Evolutionary conservation across 2,329 filamentous ascomycete species (phyloP).

Genomic region (Aspergillus caelatus): DNA sequence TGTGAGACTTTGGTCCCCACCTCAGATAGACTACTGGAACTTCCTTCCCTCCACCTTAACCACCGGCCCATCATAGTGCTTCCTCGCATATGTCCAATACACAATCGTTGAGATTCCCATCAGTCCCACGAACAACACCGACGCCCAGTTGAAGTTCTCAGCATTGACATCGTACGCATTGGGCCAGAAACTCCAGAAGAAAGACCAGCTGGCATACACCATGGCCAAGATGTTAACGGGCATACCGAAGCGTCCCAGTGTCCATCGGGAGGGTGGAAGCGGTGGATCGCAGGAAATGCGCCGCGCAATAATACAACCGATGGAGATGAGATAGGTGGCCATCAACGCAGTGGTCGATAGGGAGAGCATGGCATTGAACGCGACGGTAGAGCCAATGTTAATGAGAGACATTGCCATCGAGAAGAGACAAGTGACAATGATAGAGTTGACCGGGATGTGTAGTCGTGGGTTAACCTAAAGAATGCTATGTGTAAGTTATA

Average conservation of each 20-base stretch:
- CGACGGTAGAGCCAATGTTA: conserved; percentile 55
- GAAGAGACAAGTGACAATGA: conserved; percentile 34
- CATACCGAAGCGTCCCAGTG: conserved; percentile 48
- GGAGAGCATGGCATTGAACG: conserved; percentile 57
- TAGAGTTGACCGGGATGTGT: conserved; percentile 48
- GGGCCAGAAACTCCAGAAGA: conserved; percentile 55
- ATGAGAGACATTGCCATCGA: conserved; percentile 49
- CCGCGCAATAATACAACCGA: conserved; percentile 49
- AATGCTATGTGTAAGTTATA: not conserved
- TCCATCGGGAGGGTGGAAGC: conserved; percentile 45
- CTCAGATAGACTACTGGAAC: not conserved
- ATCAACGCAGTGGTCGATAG: conserved; percentile 52
- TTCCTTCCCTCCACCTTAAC: conserved; percentile 11
- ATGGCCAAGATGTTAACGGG: conserved; percentile 50
- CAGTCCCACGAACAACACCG: conserved; percentile 47
- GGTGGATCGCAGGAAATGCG: conserved; percentile 39
- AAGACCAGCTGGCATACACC: conserved; percentile 46
- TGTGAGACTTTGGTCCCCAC: too few species aligned
- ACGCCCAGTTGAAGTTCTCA: conserved; percentile 54
- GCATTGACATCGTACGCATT: conserved; percentile 38
- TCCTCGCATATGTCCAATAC: conserved; percentile 37
- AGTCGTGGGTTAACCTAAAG: conserved; percentile 35
- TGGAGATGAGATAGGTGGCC: conserved; percentile 54
- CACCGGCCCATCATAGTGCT: conserved; percentile 35
- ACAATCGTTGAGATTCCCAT: conserved; percentile 45